phyloP scores from a whole-genome alignment of 2,329 filamentous ascomycete species.

The Fusarium succisae region DNA sequence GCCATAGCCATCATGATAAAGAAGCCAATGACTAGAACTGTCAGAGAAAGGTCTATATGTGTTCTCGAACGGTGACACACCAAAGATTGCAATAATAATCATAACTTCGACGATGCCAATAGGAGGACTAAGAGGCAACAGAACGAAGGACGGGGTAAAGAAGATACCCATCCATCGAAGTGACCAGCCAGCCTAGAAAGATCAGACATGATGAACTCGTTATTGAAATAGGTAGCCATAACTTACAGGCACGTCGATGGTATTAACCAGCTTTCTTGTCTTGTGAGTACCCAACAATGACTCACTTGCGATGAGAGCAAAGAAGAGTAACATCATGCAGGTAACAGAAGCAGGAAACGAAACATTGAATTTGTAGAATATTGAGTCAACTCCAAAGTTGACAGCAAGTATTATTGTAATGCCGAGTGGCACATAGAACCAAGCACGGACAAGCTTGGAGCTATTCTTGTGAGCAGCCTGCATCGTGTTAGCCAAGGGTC shows the following conservation, averaged over 20 bases:
- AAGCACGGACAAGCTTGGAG: conserved; percentile 45
- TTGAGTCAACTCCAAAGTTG: conserved; percentile 56
- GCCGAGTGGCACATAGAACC: conserved; percentile 61
- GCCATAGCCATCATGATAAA: conserved; percentile 60
- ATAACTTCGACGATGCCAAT: conserved; percentile 64
- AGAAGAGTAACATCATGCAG: conserved; percentile 64
- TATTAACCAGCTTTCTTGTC: conserved; percentile 57
- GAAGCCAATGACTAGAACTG: conserved; percentile 62
- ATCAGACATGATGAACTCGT: neutral
- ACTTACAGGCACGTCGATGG: conserved; percentile 64
- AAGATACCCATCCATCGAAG: conserved; percentile 67
- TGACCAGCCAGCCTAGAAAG: conserved; percentile 62
- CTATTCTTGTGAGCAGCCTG: conserved; percentile 32
- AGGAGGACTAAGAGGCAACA: conserved; percentile 64
- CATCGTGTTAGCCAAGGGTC: conserved; percentile 5
- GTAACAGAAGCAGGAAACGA: conserved; percentile 69
- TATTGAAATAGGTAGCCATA: neutral
- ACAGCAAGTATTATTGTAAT: conserved; percentile 52
- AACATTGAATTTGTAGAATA: conserved; percentile 57
- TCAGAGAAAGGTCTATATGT: neutral
- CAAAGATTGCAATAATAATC: conserved; percentile 68
- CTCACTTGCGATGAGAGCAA: conserved; percentile 59
- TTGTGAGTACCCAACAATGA: conserved; percentile 56
- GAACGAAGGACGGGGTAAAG: conserved; percentile 68
- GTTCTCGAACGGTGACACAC: conserved; percentile 49